Base-by-base conservation (phyloP, 306 rosid genomes). In the Medicago lupulina region DNA sequence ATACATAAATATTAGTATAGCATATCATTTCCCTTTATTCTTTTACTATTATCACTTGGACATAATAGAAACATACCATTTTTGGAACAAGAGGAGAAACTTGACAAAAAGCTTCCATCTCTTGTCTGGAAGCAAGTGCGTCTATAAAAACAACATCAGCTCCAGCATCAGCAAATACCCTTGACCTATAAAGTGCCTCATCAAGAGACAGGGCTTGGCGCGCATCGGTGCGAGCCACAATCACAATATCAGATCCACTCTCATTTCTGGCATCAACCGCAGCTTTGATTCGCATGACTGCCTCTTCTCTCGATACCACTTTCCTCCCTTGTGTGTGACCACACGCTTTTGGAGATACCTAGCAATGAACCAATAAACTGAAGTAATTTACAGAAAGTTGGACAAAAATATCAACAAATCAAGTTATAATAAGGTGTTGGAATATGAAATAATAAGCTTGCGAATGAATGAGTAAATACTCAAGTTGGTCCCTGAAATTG, bases 271-370 rank as follows among this genome's bases (percentile, higher is more conserved):
- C 93, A 83, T 92, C 97, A 68, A 92, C 81, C 15, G 97, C 97
- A 15, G 97, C 97, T 84, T 77, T 90, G 62, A 92, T 88, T 78
- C 86, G 78, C 89, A 92, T 84, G 55, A 92, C 88, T 2, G 97
- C 94, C 79, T 92, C 97, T 80, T 90, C 96, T 86, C 94, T 86
- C 10, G 94, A 87, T 31, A 90, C 92, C 83, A 90, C 92, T 86
- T 88, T 90, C 84, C 96, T 87, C 68, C 96, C 97, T 69, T 76
- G 85, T 15, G 97, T 92, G 82, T 92, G 98, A 18, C 96, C 98
- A 38, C 98, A 90, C 47, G 96, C 96, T 89, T 92, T 92, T 62
- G 96, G 97, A 69, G 97, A 92, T 46, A 88, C 85, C 97, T 92
- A 80, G 80, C 62, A 76, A 83, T 43, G 28, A 65, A 46, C 2